Conservation (phyloP, 345 rosid genomes). For the Streptanthus diversifolius region DNA sequence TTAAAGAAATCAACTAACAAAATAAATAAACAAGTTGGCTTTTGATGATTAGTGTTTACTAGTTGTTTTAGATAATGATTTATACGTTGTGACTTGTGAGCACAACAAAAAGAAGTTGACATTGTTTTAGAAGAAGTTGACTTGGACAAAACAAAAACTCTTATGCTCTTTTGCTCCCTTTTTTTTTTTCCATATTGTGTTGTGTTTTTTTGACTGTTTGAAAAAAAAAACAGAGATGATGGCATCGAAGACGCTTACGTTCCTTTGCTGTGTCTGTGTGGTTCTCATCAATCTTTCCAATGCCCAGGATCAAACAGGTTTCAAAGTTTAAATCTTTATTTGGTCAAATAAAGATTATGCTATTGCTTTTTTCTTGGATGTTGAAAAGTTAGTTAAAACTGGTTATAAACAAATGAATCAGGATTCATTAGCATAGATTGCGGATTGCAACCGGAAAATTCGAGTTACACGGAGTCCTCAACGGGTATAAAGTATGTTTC, state of each 20-base stretch:
- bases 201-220: background rate
- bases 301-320: constrained; percentile 41
- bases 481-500: constrained; percentile 39
- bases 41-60: constrained; percentile 24
- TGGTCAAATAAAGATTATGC: constrained; percentile 14
- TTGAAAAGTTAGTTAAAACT: background rate
- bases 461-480: constrained; percentile 29
- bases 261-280: constrained; percentile 11
- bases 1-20: constrained; percentile 2
- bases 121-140: constrained; percentile 20
- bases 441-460: constrained; percentile 32
- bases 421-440: constrained; percentile 53
- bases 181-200: background rate
- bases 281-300: constrained; percentile 16
- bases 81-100: constrained; percentile 27
- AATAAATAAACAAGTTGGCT: background rate
- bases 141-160: constrained; percentile 13
- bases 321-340: background rate
- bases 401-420: constrained; percentile 10
- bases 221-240: constrained; percentile 20
- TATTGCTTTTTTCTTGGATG: background rate
- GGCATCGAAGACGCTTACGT: background rate
- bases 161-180: background rate
- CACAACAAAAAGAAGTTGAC: constrained; percentile 35
- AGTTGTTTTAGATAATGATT: constrained; percentile 19